A percentile compares a stretch with the other conserved stretches of the same genome.
Conservation (phyloP, 139 green algal species). For the Chlorella sorokiniana region DNA sequence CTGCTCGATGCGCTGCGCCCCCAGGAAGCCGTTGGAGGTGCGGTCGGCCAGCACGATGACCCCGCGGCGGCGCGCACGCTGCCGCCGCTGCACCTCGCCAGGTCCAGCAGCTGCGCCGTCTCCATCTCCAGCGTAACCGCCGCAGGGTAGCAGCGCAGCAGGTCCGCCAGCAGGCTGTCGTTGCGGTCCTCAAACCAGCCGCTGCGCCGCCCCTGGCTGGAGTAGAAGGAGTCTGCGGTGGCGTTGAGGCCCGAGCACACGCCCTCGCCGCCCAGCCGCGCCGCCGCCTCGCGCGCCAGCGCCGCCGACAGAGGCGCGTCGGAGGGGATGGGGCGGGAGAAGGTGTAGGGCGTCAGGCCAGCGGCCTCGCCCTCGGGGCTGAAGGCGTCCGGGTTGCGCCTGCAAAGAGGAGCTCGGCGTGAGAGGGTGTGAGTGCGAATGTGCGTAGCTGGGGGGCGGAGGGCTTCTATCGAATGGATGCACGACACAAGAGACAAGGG, state of each 20-base stretch:
- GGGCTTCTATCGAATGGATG: not conserved
- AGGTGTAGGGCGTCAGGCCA: constrained; percentile 41
- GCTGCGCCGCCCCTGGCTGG: constrained; percentile 57
- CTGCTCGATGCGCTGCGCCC: constrained; percentile 42
- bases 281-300: constrained; percentile 49
- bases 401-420: constrained; percentile 10
- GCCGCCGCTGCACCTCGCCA: constrained; percentile 62
- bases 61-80: constrained; percentile 60
- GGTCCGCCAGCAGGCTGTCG: constrained; percentile 51
- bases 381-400: constrained; percentile 65
- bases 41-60: constrained; percentile 72
- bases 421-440: too few species aligned
- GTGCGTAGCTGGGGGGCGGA: not conserved
- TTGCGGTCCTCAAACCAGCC: constrained; percentile 68
- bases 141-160: constrained; percentile 50
- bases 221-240: constrained; percentile 81
- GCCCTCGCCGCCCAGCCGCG: constrained; percentile 9
- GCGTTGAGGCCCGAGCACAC: constrained; percentile 74
- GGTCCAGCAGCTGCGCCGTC: constrained; percentile 79
- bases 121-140: constrained; percentile 79
- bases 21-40: constrained; percentile 68
- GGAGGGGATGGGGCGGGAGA: constrained; percentile 52
- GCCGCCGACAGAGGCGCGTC: constrained; percentile 48
- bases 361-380: constrained; percentile 3
- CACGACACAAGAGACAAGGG: not conserved